A percentile compares a stretch with the other conserved stretches of the same genome.
Conservation (phyloP, 768 basidiomycete genomes). For the Pleurotus cornucopiae region DNA sequence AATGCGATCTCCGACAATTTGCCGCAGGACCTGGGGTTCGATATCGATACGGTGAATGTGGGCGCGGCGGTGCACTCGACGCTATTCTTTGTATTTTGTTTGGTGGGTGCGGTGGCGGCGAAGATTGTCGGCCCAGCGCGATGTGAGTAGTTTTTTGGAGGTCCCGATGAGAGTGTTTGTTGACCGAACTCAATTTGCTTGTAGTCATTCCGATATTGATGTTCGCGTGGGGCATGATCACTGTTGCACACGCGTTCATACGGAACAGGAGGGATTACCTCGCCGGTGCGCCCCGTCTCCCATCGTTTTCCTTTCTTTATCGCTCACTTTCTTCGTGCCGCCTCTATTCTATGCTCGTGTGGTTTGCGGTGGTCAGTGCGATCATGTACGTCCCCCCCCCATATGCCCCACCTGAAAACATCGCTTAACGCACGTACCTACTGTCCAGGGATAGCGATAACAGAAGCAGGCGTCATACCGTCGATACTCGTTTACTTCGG, state of each 20-base stretch:
- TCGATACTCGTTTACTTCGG: conserved; percentile 3
- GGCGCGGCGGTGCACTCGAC: conserved; percentile 3
- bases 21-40: conserved; percentile 1
- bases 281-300: neutral
- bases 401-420: neutral
- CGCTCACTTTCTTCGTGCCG: neutral
- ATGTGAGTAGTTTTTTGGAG: neutral
- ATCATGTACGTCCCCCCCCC: neutral
- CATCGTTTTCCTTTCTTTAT: neutral
- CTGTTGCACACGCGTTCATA: neutral
- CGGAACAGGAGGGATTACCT: conserved; percentile 3
- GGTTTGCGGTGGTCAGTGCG: neutral
- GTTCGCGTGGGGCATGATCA: conserved; percentile 1
- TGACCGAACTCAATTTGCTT: neutral
- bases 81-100: conserved; percentile 6
- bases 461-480: conserved; percentile 5
- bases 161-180: neutral
- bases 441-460: conserved; percentile 6
- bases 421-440: too few species aligned
- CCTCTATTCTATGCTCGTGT: neutral
- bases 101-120: conserved; percentile 2
- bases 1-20: conserved; percentile 4
- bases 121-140: neutral
- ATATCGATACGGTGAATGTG: conserved; percentile 3
- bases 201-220: conserved; percentile 6